Conservation (phyloP, 345 rosid species). For the Gossypioides kirkii region DNA sequence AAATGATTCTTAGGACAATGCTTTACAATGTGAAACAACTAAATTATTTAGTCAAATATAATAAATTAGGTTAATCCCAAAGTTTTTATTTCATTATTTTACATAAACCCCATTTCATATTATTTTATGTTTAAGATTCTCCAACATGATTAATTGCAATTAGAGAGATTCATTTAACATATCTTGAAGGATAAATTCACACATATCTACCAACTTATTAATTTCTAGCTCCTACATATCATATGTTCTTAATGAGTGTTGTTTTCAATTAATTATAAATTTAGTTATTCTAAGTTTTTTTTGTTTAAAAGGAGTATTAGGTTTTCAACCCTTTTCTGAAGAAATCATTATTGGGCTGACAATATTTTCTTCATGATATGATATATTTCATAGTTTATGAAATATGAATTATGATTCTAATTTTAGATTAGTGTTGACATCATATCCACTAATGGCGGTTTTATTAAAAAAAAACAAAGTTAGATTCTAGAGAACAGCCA, state of each 20-base stretch:
- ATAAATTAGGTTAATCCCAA: not conserved
- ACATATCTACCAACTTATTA: no score
- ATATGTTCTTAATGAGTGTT: no score
- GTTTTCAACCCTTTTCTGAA: no score
- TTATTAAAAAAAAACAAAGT: no score
- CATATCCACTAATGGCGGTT: conserved; percentile 21
- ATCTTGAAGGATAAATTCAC: no score
- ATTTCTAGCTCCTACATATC: no score
- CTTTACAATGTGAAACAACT: not conserved
- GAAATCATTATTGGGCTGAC: not conserved
- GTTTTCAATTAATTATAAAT: no score
- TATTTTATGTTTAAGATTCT: not conserved
- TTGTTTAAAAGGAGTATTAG: no score
- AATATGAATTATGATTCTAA: conserved; percentile 21
- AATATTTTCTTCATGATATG: not conserved
- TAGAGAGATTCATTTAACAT: no score
- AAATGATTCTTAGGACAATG: not conserved
- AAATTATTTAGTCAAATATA: not conserved
- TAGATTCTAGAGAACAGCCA: conserved; percentile 28
- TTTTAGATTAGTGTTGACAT: conserved; percentile 32
- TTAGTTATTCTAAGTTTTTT: not conserved
- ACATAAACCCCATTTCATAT: not conserved
- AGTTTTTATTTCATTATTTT: not conserved
- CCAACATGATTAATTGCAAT: no score
- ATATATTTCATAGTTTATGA: not conserved